Base-by-base conservation (phyloP, 176 grass and related monocot genomes). In the Carex kokanica region DNA sequence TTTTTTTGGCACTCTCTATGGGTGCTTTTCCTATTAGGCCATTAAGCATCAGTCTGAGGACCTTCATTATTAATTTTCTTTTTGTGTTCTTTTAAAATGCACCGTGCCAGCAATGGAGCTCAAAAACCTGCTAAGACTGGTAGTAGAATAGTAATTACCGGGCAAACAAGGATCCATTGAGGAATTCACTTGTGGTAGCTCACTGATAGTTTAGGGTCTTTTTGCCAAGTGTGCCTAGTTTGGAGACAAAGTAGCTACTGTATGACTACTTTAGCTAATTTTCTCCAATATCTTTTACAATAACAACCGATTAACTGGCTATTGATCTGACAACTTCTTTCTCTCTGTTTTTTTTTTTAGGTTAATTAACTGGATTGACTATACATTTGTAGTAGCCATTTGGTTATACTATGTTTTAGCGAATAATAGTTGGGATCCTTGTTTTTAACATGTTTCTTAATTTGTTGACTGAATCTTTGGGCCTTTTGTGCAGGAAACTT, bases 401-500 rank as follows among this genome's bases (percentile, higher is more conserved):
- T 51, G 13, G 13, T 13, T 12, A 6, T 25, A 74, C 70, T 74
- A 29, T 77, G 47, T 77, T 77, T 23, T 77, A 77, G 3, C 27
- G 13, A 77, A 15, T 27, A 2, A 77, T 55, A 3, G 34, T 54
- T 55, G 1, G 29, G 11, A 77, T 77, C 49, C 72, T 77, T 77
- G 45, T 38, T 54, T 29, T 77, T 55, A 31, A 54, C 72, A 29
- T 29, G 47, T 24, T 77, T 49, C 21, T 77, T 31, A 55, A 77
- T 16, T 53, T 77, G 41, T 6, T 73, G 24, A 55, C 45, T 77
- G 12, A 77, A 29, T 32, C 9, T 55, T 55, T 18, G 25, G 14
- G 24, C 51, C 67, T 55, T 56, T 78, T 78, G 20, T 85, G 65
- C 88, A 98, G 92, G 88, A 93, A 85, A 94, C 95, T 70, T 81